Base-by-base conservation (phyloP, 169 alveolate genomes). In the Babesia sp. region DNA sequence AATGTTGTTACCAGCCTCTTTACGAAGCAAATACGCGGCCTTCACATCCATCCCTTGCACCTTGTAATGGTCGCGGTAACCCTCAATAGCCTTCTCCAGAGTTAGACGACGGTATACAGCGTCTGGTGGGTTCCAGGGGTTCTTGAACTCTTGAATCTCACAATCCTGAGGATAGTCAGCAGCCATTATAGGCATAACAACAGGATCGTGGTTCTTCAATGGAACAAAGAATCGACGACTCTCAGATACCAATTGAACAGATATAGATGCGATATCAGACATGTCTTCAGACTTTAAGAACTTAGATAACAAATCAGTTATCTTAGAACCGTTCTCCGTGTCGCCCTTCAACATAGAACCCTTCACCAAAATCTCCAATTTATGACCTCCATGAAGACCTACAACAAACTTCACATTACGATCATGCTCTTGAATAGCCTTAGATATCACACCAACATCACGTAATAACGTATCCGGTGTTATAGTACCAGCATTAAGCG, bases 61-160 rank as follows among this genome's bases (percentile, higher is more conserved):
- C 70, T 70, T 79, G 57, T 70, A 57, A 36, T 57, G 48, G 18
- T 14, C 20, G 0, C 75, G 24, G 76, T 79, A 79, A 16, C 24
- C 68, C 44, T 70, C 66, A 1, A 71, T 22, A 16, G 84, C 83
- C 58, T 57, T 29, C 63, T 28, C 48, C 33, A 79, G 63, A 1
- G 87, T 70, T 42, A 45, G 3, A 12, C 29, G 59, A 42, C 68
- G 50, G 68, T 75, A 79, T 22, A 24, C 61, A 44, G 50, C 37
- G 28, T 70, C 83, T 26, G 69, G 67, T n/a, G 87, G 87, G 48
- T 79, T 79, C 87, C 87, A 79, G 24, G 87, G 78, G 71, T 79
- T 79, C 61, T 79, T 79, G 78, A 79, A 79, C 56, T 79, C 87
- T 56, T 79, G 85, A n/a, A 79, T 71, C 56, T 63, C 66, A 36